These are phyloP conservation scores for Apiospora arundinis DNA, from an alignment of 2,329 filamentous ascomycete species.

Conservation along the genomic window DNA sequence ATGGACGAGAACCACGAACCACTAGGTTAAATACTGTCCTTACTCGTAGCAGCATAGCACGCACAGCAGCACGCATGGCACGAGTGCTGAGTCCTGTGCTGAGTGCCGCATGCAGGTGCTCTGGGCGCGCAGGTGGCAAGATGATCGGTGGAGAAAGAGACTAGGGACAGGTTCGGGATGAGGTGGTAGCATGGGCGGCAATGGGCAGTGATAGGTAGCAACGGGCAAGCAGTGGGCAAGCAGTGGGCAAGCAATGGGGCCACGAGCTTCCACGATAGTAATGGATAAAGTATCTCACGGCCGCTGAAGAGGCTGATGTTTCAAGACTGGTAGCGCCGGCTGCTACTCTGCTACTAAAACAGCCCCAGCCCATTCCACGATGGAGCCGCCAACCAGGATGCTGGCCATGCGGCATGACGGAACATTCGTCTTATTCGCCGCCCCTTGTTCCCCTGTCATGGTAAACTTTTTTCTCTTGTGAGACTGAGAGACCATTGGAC, in stretches of 20 bases:
- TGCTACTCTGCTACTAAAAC: neutral
- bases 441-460: neutral
- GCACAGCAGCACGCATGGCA: too few species aligned
- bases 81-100: too few species aligned
- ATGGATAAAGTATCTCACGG: constrained; percentile 1
- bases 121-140: neutral
- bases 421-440: constrained; percentile 5
- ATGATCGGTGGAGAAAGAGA: constrained; percentile 6
- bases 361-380: neutral
- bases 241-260: neutral
- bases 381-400: neutral
- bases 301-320: constrained; percentile 3
- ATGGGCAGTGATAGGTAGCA: neutral
- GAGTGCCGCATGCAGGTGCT: neutral
- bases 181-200: neutral
- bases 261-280: neutral
- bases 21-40: constrained; percentile 6
- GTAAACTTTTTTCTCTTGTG: neutral
- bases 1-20: neutral
- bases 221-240: neutral
- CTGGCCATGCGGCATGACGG: constrained; percentile 1
- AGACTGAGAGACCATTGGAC: neutral
- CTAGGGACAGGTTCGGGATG: neutral
- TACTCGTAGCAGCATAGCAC: too few species aligned
- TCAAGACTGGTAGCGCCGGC: neutral